These are phyloP conservation scores for Malania oleifera DNA, from an alignment of 164 flowering plant species.

Conservation along the genomic window DNA sequence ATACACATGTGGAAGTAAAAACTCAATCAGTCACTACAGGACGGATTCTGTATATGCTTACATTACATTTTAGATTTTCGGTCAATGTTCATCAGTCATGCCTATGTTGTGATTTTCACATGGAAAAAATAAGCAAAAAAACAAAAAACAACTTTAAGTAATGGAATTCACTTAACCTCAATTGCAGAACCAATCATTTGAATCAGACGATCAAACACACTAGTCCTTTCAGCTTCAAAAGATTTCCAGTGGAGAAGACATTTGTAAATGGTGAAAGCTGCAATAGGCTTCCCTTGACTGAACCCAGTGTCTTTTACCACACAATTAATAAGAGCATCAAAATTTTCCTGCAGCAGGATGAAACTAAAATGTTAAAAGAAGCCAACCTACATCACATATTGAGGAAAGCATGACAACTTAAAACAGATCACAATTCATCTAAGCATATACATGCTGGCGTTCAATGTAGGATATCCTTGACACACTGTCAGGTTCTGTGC, in stretches of 20 bases:
- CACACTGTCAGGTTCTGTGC: slow-evolving; percentile 57
- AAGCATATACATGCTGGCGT: slow-evolving; percentile 76
- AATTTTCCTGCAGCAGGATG: slow-evolving; percentile 39
- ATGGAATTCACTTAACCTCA: slow-evolving; percentile 30
- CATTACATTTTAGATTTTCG: too few relatives aligned
- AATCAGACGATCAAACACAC: slow-evolving; percentile 56
- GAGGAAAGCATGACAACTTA: neutral
- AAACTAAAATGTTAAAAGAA: too few relatives aligned
- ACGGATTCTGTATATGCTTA: too few relatives aligned
- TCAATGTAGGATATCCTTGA: slow-evolving; percentile 59
- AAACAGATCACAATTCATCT: too few relatives aligned
- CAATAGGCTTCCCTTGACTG: slow-evolving; percentile 64
- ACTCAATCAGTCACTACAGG: too few relatives aligned
- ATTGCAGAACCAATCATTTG: slow-evolving; percentile 59
- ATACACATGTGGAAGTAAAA: too few relatives aligned
- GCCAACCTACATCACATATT: neutral
- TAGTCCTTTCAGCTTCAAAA: slow-evolving; percentile 57
- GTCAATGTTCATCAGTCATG: too few relatives aligned
- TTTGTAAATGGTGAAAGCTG: slow-evolving; percentile 58
- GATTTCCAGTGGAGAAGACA: slow-evolving; percentile 62
- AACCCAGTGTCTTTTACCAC: slow-evolving; percentile 49
- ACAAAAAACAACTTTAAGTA: neutral
- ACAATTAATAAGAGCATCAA: slow-evolving; percentile 36
- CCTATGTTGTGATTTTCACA: too few relatives aligned
- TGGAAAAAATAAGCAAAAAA: neutral